phyloP scores from a whole-genome alignment of 179 eudicot genomes.

The Corrigiola litoralis region DNA sequence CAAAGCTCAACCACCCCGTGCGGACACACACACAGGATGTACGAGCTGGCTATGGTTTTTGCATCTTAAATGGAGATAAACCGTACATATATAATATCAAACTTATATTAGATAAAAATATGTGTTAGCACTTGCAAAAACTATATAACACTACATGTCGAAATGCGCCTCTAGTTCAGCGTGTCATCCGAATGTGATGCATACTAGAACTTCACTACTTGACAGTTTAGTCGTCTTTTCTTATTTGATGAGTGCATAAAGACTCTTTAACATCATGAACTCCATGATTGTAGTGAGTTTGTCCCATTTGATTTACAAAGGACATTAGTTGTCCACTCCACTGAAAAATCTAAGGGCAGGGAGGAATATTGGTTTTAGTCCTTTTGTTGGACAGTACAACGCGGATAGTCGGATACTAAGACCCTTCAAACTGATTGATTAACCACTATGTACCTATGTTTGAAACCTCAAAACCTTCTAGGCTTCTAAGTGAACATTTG shows the following conservation, averaged over 20 bases:
- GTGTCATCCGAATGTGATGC: neutral
- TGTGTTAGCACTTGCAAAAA: neutral
- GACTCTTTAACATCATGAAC: conserved; percentile 1
- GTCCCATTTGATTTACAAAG: neutral
- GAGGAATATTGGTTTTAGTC: neutral
- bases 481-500: neutral
- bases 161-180: neutral
- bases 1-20: neutral
- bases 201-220: neutral
- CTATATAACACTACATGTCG: neutral
- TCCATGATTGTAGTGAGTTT: neutral
- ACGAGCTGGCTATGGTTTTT: too few relatives aligned
- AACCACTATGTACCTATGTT: neutral
- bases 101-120: neutral
- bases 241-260: neutral
- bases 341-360: neutral
- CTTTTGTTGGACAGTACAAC: too few relatives aligned
- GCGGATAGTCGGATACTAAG: neutral
- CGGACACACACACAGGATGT: too few relatives aligned
- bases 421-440: conserved; percentile 3
- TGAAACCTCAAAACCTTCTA: neutral
- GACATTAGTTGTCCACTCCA: conserved; percentile 1
- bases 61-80: too few relatives aligned
- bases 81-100: too few relatives aligned
- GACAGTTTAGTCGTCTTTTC: neutral